Evolutionary conservation across 163 green algal genomes (phyloP), one percentile per base, ranked within the genome.

Genomic region (Scenedesmus sp.): DNA sequence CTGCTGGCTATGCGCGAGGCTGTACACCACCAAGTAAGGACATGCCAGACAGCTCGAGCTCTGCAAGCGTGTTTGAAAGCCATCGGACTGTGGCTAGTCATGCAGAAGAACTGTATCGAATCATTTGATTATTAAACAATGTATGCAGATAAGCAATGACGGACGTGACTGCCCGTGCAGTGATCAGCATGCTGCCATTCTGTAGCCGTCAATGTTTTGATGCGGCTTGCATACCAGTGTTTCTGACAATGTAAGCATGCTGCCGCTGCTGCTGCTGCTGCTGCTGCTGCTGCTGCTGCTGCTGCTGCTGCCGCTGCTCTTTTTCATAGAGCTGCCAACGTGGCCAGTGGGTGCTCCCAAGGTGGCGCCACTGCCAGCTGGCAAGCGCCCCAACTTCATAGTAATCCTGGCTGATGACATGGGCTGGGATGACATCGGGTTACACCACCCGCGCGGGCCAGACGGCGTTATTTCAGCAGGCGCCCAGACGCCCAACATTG

Each of bases 391-490:
- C 18, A 89, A 81, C 64, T 79, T 89, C 84, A 89, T 89, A 15
- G 84, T 89, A 15, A 57, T 89, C 84, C 64, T 89, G 84, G 10
- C 60, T n/a, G 84, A 89, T 81, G 60, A 89, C 64, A 54, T 79
- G 59, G 84, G 59, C 23, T 60, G n/a, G 26, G 84, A 89, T n/a
- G 84, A 89, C 64, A 89, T 89, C 59, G 84, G 34, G 20, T 18
- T 60, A n/a, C 84, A 82, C 64, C 84, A 89, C 64, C 84, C 82
- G n/a, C 4, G 76, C n/a, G 34, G 46, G 9, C 34, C 76, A 5
- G 76, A 55, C 76, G 34, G 76, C 8, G 26, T 55, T n/a, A 20
- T n/a, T 5, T 55, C 76, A 57, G 26, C 26, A 23, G 76, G 76
- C 23, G 76, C 76, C 8, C 82, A 88, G 82, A 88, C 82, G 56